Evolutionary conservation across 169 alveolate species (phyloP).

Genomic region (Condylostoma magnum): DNA sequence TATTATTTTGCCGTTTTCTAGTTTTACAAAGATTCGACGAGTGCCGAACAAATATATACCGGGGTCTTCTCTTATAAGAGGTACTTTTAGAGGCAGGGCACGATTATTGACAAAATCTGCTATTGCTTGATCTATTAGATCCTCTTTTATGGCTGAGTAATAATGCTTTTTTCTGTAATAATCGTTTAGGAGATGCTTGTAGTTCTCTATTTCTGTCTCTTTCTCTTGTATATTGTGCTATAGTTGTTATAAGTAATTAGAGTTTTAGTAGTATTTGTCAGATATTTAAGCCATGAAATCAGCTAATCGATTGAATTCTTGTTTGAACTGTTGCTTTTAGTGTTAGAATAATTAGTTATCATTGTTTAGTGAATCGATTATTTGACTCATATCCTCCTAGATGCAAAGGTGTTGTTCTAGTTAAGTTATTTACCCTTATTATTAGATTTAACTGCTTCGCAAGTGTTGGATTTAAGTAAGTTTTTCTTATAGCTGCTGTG

Average conservation of each 20-base stretch:
- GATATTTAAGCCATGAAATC: too few relatives aligned
- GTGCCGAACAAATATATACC: constrained; percentile 15
- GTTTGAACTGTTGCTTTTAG: too few relatives aligned
- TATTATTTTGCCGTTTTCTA: constrained; percentile 16
- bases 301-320: too few relatives aligned
- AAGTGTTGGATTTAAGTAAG: too few relatives aligned
- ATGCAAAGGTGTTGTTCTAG: too few relatives aligned
- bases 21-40: background rate
- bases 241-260: constrained; percentile 32
- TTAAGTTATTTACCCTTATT: too few relatives aligned
- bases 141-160: constrained; percentile 65
- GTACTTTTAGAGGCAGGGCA: background rate
- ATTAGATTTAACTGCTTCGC: too few relatives aligned
- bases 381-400: too few relatives aligned
- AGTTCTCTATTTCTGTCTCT: constrained; percentile 52
- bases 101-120: constrained; percentile 57
- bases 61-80: constrained; percentile 14
- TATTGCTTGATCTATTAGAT: constrained; percentile 50
- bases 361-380: too few relatives aligned
- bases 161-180: constrained; percentile 42
- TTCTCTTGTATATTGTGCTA: constrained; percentile 48
- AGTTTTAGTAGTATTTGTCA: constrained; percentile 44
- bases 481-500: too few relatives aligned
- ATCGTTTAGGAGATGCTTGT: constrained; percentile 49
- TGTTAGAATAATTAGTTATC: too few relatives aligned